phyloP scores from a whole-genome alignment of 345 rosid genomes.

The Turnera subulata region DNA sequence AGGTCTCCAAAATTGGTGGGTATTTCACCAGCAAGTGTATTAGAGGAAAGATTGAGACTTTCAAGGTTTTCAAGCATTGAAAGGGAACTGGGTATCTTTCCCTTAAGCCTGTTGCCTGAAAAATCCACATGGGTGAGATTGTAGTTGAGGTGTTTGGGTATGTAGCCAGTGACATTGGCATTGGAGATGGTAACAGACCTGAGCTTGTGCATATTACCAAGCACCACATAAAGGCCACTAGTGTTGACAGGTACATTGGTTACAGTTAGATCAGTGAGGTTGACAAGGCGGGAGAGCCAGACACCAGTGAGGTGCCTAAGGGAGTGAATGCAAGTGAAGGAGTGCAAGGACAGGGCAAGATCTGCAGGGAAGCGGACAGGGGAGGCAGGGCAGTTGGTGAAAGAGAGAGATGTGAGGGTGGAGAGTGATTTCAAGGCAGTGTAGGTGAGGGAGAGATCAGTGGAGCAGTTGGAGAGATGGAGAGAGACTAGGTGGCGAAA shows the following conservation, averaged over 20 bases:
- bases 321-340: slow-evolving; percentile 56
- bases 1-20: slow-evolving; percentile 66
- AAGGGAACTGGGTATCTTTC: slow-evolving; percentile 65
- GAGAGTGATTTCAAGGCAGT: slow-evolving; percentile 60
- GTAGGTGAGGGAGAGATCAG: slow-evolving; percentile 54
- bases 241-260: slow-evolving; percentile 50
- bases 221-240: slow-evolving; percentile 69
- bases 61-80: slow-evolving; percentile 62
- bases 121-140: slow-evolving; percentile 76
- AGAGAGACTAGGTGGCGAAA: slow-evolving; percentile 72
- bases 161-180: slow-evolving; percentile 60
- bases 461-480: slow-evolving; percentile 72
- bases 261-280: slow-evolving; percentile 79
- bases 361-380: slow-evolving; percentile 61
- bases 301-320: slow-evolving; percentile 66
- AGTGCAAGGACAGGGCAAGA: slow-evolving; percentile 53
- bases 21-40: slow-evolving; percentile 59
- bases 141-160: slow-evolving; percentile 45
- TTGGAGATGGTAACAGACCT: slow-evolving; percentile 55
- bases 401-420: slow-evolving; percentile 62
- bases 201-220: slow-evolving; percentile 63
- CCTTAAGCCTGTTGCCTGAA: slow-evolving; percentile 64
- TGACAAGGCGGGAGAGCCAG: slow-evolving; percentile 58
- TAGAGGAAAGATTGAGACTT: slow-evolving; percentile 54
- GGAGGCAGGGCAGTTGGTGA: slow-evolving; percentile 58